Percentiles rank a stretch among this genome's conserved stretches.
phyloP scores from a whole-genome alignment of 495 filamentous ascomycete species.

The Pyronema omphalodes region DNA sequence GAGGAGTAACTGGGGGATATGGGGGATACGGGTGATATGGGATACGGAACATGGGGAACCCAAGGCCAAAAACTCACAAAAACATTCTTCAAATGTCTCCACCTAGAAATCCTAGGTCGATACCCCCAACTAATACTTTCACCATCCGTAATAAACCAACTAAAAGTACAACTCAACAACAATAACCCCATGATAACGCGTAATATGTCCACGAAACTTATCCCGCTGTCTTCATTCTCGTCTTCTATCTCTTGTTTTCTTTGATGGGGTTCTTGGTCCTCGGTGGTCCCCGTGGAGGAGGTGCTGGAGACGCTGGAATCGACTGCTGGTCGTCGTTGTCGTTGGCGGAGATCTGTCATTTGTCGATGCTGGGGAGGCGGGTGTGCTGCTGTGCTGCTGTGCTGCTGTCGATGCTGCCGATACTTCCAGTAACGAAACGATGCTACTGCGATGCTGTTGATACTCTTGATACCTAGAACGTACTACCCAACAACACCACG shows the following conservation, averaged over 20 bases:
- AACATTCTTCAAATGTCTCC: conserved; percentile 42
- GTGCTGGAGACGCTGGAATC: not conserved
- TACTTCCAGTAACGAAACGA: no score
- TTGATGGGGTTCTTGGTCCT: not conserved
- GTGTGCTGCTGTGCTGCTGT: no score
- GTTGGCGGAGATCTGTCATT: not conserved
- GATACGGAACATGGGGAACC: no score
- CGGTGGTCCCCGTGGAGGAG: no score
- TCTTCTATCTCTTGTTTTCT: not conserved
- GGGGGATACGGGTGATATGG: no score
- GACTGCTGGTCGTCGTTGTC: not conserved
- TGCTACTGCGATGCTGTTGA: no score
- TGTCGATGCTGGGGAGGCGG: no score
- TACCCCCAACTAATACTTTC: conserved; percentile 50
- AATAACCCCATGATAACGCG: conserved; percentile 53
- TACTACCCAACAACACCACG: no score
- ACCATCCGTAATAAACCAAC: conserved; percentile 60
- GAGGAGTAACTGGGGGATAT: no score
- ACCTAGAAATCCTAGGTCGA: conserved; percentile 48
- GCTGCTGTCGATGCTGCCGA: no score
- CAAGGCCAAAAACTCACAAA: no score
- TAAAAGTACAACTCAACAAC: conserved; percentile 48
- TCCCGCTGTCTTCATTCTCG: conserved; percentile 27
- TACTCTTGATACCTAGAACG: no score
- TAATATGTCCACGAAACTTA: conserved; percentile 52